phyloP scores from a whole-genome alignment of 441 rosid genomes.

The Gossypium schwendimanii region DNA sequence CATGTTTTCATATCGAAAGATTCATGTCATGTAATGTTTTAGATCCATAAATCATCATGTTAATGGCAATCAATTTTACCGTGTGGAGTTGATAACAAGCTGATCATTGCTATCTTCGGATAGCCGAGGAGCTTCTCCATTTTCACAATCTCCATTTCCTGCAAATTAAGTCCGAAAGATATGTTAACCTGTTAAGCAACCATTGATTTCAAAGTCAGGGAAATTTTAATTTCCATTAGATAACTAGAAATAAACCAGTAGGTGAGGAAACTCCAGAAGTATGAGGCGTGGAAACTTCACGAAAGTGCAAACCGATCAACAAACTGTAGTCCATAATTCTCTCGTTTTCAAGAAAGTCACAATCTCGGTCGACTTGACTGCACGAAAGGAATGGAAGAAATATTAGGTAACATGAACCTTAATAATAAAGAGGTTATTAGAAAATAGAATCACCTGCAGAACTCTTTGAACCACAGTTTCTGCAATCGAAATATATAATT shows the following conservation, averaged over 20 bases:
- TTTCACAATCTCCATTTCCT: slow-evolving; percentile 39
- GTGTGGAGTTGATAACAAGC: slow-evolving; percentile 47
- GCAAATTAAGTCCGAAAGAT: slow-evolving; percentile 14
- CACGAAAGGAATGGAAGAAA: neutral
- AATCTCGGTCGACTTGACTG: slow-evolving; percentile 95
- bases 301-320: slow-evolving; percentile 83
- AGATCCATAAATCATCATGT: neutral
- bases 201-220: slow-evolving; percentile 10
- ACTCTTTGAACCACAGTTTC: slow-evolving; percentile 81
- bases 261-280: slow-evolving; percentile 49
- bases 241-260: slow-evolving; percentile 37
- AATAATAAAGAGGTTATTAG: neutral
- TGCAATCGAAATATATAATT: slow-evolving; percentile 68
- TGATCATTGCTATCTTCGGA: slow-evolving; percentile 45
- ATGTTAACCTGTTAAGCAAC: slow-evolving; percentile 10
- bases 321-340: slow-evolving; percentile 97
- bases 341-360: slow-evolving; percentile 89
- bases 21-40: neutral
- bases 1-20: neutral
- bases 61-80: slow-evolving; percentile 33
- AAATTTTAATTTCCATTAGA: slow-evolving; percentile 4
- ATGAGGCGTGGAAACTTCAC: slow-evolving; percentile 43
- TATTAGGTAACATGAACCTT: neutral
- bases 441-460: slow-evolving; percentile 58
- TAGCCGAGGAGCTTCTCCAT: slow-evolving; percentile 4